Base-by-base conservation (phyloP, 1,284 basidiomycete genomes). In the Cryptococcus floricola region DNA sequence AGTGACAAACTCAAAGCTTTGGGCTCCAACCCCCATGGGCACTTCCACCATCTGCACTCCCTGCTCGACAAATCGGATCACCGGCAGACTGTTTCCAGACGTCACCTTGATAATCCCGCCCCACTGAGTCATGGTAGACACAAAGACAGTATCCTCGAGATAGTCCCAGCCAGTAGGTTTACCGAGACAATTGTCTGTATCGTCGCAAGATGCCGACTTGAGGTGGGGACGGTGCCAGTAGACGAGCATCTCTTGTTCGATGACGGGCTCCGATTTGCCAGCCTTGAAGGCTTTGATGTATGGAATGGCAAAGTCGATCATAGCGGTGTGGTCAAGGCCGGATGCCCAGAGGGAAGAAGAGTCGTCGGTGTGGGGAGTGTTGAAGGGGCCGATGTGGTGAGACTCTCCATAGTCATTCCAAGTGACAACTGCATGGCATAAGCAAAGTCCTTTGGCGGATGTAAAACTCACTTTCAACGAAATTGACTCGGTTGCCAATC, bases 331-430 rank as follows among this genome's bases (percentile, higher is more conserved):
- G 44, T 70, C 67, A 43, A 78, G 61, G 14, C 69, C 74, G 18
- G 62, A 52, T 13, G 70, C 64, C 72, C 73, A 77, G 42, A 59
- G 62, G 28, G 65, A 64, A 9, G 68, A 64, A 3, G 74, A 73
- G 59, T 76, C 76, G 57, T 76, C 74, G 9, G 64, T 66, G 59
- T 72, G 70, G 7, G 63, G 53, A 14, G 67, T 68, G 53, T 64
- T 54, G 60, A 62, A 67, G 0, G 72, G 71, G 19, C 68, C 70
- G 50, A 78, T 60, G 59, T 78, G 67, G 56, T 75, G 73, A 9
- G 73, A 73, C 61, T 78, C 77, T 50, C 72, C 70, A 50, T 70
- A 77, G 65, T 78, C 77, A 62, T 77, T 78, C 77, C 77, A 78
- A 10, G 75, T 76, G 14, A 77, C 63, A 41, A 77, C 62, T 65